A percentile compares a stretch with the other conserved stretches of the same genome.
phyloP scores from a whole-genome alignment of 805 yeast species.

The Wickerhamomyces chaumierensis region DNA sequence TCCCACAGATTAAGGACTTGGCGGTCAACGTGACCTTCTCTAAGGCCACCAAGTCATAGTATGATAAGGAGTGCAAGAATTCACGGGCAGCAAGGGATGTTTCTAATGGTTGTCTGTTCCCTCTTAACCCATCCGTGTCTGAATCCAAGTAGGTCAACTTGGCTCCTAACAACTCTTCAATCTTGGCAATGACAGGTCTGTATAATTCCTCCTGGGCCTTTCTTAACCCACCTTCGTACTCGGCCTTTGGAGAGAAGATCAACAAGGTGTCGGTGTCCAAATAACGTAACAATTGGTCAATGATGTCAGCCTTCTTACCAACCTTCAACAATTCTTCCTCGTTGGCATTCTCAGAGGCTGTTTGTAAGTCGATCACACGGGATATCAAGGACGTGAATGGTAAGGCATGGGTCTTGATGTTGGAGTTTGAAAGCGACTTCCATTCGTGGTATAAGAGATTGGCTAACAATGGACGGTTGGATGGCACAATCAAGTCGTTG shows the following conservation, averaged over 20 bases:
- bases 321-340: slow-evolving; percentile 46
- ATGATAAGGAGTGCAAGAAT: slow-evolving; percentile 53
- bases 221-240: slow-evolving; percentile 77
- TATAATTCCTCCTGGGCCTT: slow-evolving; percentile 69
- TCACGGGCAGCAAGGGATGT: slow-evolving; percentile 49
- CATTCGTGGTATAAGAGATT: slow-evolving; percentile 78
- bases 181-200: slow-evolving; percentile 59
- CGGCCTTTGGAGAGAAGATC: slow-evolving; percentile 70
- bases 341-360: slow-evolving; percentile 26
- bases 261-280: slow-evolving; percentile 91
- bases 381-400: slow-evolving; percentile 85
- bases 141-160: slow-evolving; percentile 59
- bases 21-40: slow-evolving; percentile 83
- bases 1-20: slow-evolving; percentile 80
- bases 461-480: slow-evolving; percentile 50
- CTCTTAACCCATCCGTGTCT: slow-evolving; percentile 70
- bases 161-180: slow-evolving; percentile 43
- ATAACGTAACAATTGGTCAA: slow-evolving; percentile 58
- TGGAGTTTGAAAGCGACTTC: slow-evolving; percentile 56
- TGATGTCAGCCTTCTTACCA: slow-evolving; percentile 46
- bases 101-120: slow-evolving; percentile 57
- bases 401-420: slow-evolving; percentile 64
- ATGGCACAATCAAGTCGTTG: slow-evolving; percentile 53
- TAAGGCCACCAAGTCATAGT: slow-evolving; percentile 77
- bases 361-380: slow-evolving; percentile 68